Evolutionary conservation across 371 early-diverging fungal species (phyloP).

Genomic region (Mortierella sp.): DNA sequence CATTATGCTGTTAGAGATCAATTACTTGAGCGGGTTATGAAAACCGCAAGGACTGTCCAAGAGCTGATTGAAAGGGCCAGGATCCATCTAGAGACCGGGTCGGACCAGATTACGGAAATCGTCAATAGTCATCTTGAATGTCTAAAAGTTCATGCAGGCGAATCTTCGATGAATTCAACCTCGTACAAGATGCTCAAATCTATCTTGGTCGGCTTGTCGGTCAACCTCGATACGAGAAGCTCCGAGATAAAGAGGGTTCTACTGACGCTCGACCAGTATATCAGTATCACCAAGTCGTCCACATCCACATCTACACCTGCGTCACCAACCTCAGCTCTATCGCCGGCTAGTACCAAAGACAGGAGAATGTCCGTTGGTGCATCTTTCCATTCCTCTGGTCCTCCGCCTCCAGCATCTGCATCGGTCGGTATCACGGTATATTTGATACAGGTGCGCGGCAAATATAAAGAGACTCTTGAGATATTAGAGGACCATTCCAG

Average conservation of each 20-base stretch:
- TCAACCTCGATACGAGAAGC: conserved; percentile 51
- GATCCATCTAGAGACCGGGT: conserved; percentile 48
- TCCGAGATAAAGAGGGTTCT: conserved; percentile 52
- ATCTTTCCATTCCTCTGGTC: conserved; percentile 17
- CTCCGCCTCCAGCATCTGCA: conserved; percentile 26
- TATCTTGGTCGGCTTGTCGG: conserved; percentile 38
- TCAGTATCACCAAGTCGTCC: conserved; percentile 12
- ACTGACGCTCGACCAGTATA: conserved; percentile 35
- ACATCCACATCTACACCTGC: conserved; percentile 25
- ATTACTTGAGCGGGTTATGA: conserved; percentile 48
- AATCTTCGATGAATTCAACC: conserved; percentile 16
- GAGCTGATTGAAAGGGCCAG: conserved; percentile 45
- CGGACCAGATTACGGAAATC: conserved; percentile 39
- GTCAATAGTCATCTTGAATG: conserved; percentile 47
- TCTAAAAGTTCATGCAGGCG: conserved; percentile 33
- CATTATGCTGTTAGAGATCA: conserved; percentile 52
- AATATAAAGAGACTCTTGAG: conserved; percentile 36
- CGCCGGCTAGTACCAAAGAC: conserved; percentile 7
- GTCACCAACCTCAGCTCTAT: conserved; percentile 22
- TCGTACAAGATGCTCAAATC: conserved; percentile 46
- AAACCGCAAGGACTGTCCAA: conserved; percentile 45
- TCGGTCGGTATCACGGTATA: conserved; percentile 25
- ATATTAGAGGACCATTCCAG: conserved; percentile 36
- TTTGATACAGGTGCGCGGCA: conserved; percentile 32
- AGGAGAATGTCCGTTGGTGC: conserved; percentile 30